These are phyloP conservation scores for Cucumis melo DNA, from an alignment of 306 rosid genomes.

Conservation along the genomic window DNA sequence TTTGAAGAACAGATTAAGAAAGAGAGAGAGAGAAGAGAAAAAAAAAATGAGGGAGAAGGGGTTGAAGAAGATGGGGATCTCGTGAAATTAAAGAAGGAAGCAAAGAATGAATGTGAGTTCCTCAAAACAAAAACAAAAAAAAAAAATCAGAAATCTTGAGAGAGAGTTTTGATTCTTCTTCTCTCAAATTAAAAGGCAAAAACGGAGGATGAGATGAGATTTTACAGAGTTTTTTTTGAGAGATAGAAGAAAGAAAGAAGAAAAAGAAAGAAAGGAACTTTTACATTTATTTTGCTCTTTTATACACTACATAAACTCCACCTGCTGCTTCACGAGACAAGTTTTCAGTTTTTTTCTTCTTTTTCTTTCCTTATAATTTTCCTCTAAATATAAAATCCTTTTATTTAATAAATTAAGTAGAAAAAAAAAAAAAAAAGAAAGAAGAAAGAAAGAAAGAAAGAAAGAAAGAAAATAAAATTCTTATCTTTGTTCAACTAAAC, in stretches of 20 bases:
- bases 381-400: background rate
- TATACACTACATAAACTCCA: slow-evolving; percentile 1
- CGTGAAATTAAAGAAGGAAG: slow-evolving; percentile 78
- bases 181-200: background rate
- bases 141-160: background rate
- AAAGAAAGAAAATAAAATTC: too few relatives aligned
- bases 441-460: too few relatives aligned
- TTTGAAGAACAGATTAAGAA: slow-evolving; percentile 23
- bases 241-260: slow-evolving; percentile 13
- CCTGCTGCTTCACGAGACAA: slow-evolving; percentile 85
- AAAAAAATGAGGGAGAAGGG: background rate
- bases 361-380: background rate
- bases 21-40: background rate
- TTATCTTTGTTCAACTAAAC: background rate
- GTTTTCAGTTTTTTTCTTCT: slow-evolving; percentile 13
- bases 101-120: slow-evolving; percentile 77
- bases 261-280: slow-evolving; percentile 17
- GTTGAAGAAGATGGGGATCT: slow-evolving; percentile 64
- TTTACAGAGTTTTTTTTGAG: slow-evolving; percentile 12
- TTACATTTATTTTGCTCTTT: slow-evolving; percentile 7
- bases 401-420: too few relatives aligned
- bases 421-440: too few relatives aligned
- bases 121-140: slow-evolving; percentile 7
- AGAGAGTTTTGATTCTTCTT: background rate
- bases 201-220: background rate